Conservation (phyloP, 108 stramenopile species). For the Cyclotella sp. region DNA sequence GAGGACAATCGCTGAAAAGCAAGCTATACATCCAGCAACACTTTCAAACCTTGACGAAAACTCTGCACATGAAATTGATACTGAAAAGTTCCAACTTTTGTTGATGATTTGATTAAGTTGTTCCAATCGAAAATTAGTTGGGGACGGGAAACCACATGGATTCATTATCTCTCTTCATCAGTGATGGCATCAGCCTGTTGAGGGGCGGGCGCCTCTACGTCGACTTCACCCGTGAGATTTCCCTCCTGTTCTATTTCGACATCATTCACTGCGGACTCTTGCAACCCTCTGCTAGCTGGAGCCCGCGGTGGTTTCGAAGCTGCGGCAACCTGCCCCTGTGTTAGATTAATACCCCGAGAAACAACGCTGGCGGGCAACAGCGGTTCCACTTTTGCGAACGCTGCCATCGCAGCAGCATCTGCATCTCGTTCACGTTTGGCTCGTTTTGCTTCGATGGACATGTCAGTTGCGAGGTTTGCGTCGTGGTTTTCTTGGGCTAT, state of each 20-base stretch:
- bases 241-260: neutral
- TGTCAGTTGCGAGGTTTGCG: slow-evolving; percentile 73
- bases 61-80: no score
- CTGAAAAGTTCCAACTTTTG: no score
- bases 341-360: slow-evolving; percentile 16
- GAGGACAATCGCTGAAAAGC: no score
- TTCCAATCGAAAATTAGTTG: no score
- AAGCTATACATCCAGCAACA: no score
- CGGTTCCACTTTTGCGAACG: slow-evolving; percentile 82
- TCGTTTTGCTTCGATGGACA: slow-evolving; percentile 67
- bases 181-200: neutral
- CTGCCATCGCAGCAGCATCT: slow-evolving; percentile 73
- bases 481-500: slow-evolving; percentile 90
- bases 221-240: neutral
- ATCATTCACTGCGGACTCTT: neutral
- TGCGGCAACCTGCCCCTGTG: neutral
- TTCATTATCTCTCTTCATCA: neutral
- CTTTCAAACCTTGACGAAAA: no score
- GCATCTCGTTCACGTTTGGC: slow-evolving; percentile 70
- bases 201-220: neutral
- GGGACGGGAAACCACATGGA: no score
- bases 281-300: slow-evolving; percentile 14
- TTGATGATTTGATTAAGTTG: no score
- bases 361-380: slow-evolving; percentile 55
- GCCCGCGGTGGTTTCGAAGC: slow-evolving; percentile 8